Evolutionary conservation across 495 filamentous ascomycete species (phyloP).

Genomic region (Schizothecium vesticola): DNA sequence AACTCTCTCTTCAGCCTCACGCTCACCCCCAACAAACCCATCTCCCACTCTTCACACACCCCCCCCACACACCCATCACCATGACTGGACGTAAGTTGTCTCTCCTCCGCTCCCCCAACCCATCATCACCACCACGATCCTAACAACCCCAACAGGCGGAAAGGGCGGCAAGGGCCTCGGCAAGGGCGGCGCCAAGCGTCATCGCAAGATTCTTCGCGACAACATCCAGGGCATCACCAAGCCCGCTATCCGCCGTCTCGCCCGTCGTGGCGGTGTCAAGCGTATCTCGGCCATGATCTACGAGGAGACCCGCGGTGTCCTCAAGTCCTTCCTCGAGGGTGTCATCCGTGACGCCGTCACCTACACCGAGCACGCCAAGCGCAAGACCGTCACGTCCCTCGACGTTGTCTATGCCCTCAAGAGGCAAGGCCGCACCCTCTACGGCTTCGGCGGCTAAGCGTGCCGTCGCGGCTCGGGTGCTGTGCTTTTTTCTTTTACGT

Average conservation of each 20-base stretch:
- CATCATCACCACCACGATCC: constrained; percentile 5
- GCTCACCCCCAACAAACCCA: neutral
- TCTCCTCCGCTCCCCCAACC: neutral
- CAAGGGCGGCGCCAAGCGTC: constrained; percentile 81
- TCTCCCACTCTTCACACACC: constrained; percentile 20
- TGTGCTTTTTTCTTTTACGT: neutral
- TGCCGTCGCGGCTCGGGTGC: neutral
- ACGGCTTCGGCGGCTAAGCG: constrained; percentile 92
- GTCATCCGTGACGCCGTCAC: constrained; percentile 99
- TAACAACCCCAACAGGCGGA: constrained; percentile 53
- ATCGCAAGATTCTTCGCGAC: constrained; percentile 98
- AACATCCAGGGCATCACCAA: constrained; percentile 99
- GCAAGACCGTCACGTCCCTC: constrained; percentile 93
- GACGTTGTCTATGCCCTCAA: constrained; percentile 94
- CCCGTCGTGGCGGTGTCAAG: constrained; percentile 99
- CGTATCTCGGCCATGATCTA: constrained; percentile 99
- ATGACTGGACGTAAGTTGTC: constrained; percentile 94
- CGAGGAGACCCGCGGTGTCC: constrained; percentile 99
- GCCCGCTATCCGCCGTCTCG: constrained; percentile 99
- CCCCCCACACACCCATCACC: constrained; percentile 24
- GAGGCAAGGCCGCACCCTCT: constrained; percentile 89
- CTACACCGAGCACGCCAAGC: constrained; percentile 96
- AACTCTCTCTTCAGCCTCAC: constrained; percentile 41
- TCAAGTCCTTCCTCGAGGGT: constrained; percentile 99
- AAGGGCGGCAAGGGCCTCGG: constrained; percentile 98